Base-by-base conservation (phyloP, 257 asterid species). In the Solanum boliviense region DNA sequence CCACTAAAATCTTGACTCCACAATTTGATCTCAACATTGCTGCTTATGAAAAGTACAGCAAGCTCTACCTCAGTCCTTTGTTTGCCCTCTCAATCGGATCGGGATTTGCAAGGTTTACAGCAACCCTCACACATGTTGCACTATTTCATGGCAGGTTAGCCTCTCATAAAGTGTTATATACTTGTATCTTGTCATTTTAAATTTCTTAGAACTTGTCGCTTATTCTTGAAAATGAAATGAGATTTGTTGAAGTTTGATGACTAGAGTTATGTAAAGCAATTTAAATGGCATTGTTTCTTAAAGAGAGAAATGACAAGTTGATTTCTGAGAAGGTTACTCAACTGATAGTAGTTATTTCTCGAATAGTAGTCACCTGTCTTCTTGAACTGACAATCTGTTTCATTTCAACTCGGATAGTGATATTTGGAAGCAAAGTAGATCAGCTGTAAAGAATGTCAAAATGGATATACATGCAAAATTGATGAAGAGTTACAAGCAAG, bases 51-150 rank as follows among this genome's bases (percentile, higher is more conserved):
- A 91, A 71, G 1, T 96, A 97, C 81, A 89, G 99, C 94, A 97
- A 97, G 90, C 98, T 97, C 88, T 97, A 95, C 90, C 99, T 97
- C 70, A 96, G 99, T 87, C 99, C 99, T 83, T 92, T 97, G 44
- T 97, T 96, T 87, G 98, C 99, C 83, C 97, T 96, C 79, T 97
- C 99, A 3, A 95, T 97, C 18, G 99, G 98, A 60, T 97, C 99
- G 0, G 99, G 99, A 29, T 97, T 97, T 10, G 98, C 99, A n/a
- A 90, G 99, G 87, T 94, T 97, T 88, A 94, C 99, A 20, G 98
- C 99, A 3, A 95, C 98, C 11, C 95, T 97, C 88, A 94, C 98
- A 5, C 99, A 97, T 32, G 99, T 97, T 6, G 99, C 99, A 1
- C 87, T 96, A 84, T 97, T 96, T 87, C 92, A 97, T 38, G 99